A percentile compares a stretch with the other conserved stretches of the same genome.
These are phyloP conservation scores for Aureobasidium sp. DNA, from an alignment of 2,329 filamentous ascomycete genomes.

Conservation along the genomic window DNA sequence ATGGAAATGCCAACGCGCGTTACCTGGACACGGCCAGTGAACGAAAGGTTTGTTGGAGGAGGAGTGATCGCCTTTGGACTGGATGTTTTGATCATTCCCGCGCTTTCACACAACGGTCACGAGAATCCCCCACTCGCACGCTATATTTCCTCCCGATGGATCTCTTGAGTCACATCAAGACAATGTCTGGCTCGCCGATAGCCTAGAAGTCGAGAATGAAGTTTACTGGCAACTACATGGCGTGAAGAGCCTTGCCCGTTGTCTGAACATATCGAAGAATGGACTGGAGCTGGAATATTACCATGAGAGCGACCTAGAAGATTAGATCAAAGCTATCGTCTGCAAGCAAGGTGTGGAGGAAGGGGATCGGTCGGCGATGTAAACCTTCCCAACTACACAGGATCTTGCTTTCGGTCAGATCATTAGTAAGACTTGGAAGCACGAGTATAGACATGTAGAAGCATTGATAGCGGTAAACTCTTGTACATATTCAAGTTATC, in stretches of 20 bases:
- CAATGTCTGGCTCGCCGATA: not conserved
- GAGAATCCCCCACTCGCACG: not conserved
- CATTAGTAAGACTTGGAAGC: not conserved
- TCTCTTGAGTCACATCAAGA: not conserved
- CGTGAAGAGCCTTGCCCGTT: not conserved
- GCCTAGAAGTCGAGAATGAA: not conserved
- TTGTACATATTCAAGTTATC: no score
- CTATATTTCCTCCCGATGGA: not conserved
- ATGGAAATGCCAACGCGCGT: not conserved
- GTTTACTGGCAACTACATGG: not conserved
- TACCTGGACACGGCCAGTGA: no score
- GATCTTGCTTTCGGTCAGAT: not conserved
- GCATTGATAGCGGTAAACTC: no score
- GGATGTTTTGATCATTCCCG: not conserved
- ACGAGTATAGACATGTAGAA: not conserved
- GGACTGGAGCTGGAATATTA: conserved; percentile 1
- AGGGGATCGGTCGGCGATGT: not conserved
- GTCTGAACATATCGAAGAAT: not conserved
- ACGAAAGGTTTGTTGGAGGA: not conserved
- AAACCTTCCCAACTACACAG: not conserved
- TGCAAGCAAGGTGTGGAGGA: not conserved
- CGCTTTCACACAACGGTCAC: not conserved
- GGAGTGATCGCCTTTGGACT: not conserved
- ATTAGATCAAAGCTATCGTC: no score
- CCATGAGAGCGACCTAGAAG: not conserved